phyloP scores from a whole-genome alignment of 768 basidiomycete species.

The Podaxis pistillaris region DNA sequence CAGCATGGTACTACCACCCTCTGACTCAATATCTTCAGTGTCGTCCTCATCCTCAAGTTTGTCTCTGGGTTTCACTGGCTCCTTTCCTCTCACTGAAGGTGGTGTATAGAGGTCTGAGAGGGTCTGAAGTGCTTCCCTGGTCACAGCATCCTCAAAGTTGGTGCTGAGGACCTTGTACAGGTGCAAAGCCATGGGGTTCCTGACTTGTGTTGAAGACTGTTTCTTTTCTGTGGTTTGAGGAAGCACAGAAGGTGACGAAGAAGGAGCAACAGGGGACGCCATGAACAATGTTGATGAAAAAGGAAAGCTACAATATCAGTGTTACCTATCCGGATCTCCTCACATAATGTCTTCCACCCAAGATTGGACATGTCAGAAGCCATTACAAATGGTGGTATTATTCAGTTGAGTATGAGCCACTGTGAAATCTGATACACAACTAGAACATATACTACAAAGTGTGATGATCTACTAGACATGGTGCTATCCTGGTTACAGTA shows the following conservation, averaged over 20 bases:
- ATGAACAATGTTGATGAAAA: not conserved
- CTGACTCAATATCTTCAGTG: constrained; percentile 25
- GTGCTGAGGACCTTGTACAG: constrained; percentile 88
- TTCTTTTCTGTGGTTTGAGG: constrained; percentile 12
- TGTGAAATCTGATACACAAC: constrained; percentile 47
- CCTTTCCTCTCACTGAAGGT: constrained; percentile 31
- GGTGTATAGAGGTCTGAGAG: constrained; percentile 75
- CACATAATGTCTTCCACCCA: not conserved
- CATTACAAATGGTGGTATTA: not conserved
- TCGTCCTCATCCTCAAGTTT: constrained; percentile 34
- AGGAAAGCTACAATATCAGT: not conserved
- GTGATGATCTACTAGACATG: constrained; percentile 26
- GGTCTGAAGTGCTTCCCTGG: constrained; percentile 77
- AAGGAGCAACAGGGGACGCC: constrained; percentile 8
- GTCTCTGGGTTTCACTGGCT: constrained; percentile 21
- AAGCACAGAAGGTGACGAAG: not conserved
- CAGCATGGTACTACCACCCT: not conserved
- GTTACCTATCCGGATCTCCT: not conserved
- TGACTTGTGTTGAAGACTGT: constrained; percentile 28
- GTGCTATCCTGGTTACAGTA: constrained; percentile 40
- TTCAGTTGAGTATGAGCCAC: too few relatives aligned
- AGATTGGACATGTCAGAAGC: not conserved
- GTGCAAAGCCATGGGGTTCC: constrained; percentile 79
- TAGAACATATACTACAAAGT: constrained; percentile 48
- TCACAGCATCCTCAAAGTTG: constrained; percentile 74